These are phyloP conservation scores for Aaosphaeria arxii DNA, from an alignment of 2,329 filamentous ascomycete species.

Conservation along the genomic window DNA sequence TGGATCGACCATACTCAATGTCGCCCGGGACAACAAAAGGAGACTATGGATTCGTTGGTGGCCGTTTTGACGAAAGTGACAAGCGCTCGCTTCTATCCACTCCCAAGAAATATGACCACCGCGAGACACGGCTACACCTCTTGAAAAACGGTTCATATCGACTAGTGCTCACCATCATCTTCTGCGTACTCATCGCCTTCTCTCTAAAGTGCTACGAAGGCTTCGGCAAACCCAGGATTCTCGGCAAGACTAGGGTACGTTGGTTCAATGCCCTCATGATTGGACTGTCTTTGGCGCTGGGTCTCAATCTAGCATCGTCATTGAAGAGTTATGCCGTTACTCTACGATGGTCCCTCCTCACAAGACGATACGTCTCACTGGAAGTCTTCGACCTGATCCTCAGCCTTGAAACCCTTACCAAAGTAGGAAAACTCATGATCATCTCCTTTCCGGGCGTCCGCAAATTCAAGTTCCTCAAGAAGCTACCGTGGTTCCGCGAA, in stretches of 20 bases:
- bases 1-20: conserved; percentile 1
- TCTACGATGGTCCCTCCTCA: conserved; percentile 34
- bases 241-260: conserved; percentile 24
- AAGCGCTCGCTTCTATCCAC: conserved; percentile 15
- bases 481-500: conserved; percentile 26
- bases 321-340: conserved; percentile 32
- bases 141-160: conserved; percentile 23
- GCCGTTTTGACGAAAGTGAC: conserved; percentile 14
- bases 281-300: conserved; percentile 30
- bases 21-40: conserved; percentile 1
- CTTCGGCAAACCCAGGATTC: conserved; percentile 15
- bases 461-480: conserved; percentile 18
- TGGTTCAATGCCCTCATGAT: conserved; percentile 34
- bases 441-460: conserved; percentile 28
- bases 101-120: conserved; percentile 29
- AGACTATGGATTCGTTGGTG: conserved; percentile 5
- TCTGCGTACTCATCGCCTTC: conserved; percentile 26
- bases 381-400: conserved; percentile 35
- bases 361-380: conserved; percentile 27
- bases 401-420: conserved; percentile 26
- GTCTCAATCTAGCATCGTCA: conserved; percentile 31
- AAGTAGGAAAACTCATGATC: conserved; percentile 32
- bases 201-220: conserved; percentile 29
- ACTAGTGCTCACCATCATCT: conserved; percentile 25
- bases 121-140: conserved; percentile 25